Conservation (phyloP, 2,329 filamentous ascomycete genomes). For the Alternaria triticimaculans region DNA sequence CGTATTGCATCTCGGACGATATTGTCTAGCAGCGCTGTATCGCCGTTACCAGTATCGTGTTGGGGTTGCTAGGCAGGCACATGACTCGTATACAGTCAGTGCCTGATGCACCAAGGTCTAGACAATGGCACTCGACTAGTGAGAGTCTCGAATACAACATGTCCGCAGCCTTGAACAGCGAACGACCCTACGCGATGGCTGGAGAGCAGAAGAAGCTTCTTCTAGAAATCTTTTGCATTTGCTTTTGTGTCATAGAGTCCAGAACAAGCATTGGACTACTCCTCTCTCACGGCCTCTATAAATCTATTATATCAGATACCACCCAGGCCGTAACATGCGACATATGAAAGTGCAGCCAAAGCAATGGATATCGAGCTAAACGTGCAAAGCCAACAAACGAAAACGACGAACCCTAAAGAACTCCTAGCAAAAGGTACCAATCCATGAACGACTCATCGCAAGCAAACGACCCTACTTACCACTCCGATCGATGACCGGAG, state of each 20-base stretch:
- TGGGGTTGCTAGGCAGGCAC: background rate
- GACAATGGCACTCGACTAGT: background rate
- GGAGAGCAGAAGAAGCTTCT: background rate
- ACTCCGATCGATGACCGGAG: slow-evolving; percentile 49
- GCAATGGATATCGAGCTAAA: slow-evolving; percentile 1
- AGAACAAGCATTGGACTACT: background rate
- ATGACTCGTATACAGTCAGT: background rate
- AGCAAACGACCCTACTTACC: slow-evolving; percentile 23
- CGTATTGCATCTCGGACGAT: background rate
- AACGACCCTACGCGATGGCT: background rate
- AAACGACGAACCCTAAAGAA: background rate
- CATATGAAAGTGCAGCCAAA: background rate
- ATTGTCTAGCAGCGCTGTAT: background rate
- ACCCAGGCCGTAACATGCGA: background rate
- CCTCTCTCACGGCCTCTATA: background rate
- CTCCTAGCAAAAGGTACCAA: background rate
- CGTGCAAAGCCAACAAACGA: background rate
- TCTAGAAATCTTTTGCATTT: background rate
- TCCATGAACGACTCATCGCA: background rate
- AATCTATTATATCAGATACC: slow-evolving; percentile 1
- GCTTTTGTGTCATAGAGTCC: background rate
- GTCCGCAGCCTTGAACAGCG: background rate
- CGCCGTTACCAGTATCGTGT: background rate
- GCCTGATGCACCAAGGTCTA: background rate
- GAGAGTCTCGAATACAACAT: background rate